phyloP scores from a whole-genome alignment of 2,329 filamentous ascomycete genomes.

The Alternaria arborescens region DNA sequence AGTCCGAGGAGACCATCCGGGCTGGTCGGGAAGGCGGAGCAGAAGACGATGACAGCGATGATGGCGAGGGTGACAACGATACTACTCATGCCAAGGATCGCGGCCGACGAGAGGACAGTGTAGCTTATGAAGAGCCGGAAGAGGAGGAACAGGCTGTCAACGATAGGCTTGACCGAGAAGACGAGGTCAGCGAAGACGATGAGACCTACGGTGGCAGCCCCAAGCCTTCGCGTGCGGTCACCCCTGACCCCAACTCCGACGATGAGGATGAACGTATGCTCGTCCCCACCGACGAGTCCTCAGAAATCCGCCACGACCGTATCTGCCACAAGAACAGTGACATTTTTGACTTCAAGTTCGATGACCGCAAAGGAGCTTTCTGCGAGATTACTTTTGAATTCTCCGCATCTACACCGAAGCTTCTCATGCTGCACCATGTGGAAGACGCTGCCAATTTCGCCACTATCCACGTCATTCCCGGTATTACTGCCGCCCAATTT shows the following conservation, averaged over 20 bases:
- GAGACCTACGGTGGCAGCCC: constrained; percentile 60
- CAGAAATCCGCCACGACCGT: constrained; percentile 45
- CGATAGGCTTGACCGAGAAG: constrained; percentile 64
- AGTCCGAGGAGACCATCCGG: constrained; percentile 37
- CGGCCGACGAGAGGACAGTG: constrained; percentile 79
- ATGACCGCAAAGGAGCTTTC: constrained; percentile 75
- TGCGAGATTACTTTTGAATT: constrained; percentile 87
- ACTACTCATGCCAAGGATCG: constrained; percentile 75
- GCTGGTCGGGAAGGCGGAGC: constrained; percentile 60
- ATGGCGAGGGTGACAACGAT: constrained; percentile 63
- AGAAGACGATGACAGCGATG: constrained; percentile 78
- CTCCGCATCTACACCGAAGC: constrained; percentile 80
- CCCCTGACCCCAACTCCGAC: constrained; percentile 42
- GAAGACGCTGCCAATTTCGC: constrained; percentile 80
- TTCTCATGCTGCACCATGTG: constrained; percentile 91
- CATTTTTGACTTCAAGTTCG: constrained; percentile 80
- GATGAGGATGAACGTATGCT: constrained; percentile 35
- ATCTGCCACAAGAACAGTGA: constrained; percentile 62
- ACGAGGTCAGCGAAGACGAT: constrained; percentile 62
- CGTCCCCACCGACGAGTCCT: constrained; percentile 41
- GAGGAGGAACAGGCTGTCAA: constrained; percentile 86
- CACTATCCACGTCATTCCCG: constrained; percentile 85
- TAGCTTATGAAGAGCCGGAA: constrained; percentile 91
- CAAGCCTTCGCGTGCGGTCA: constrained; percentile 47
- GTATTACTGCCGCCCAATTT: constrained; percentile 75